A percentile compares a stretch with the other conserved stretches of the same genome.
Evolutionary conservation across 768 basidiomycete genomes (phyloP).

Genomic region (Chalciporus pseudorubinellus): DNA sequence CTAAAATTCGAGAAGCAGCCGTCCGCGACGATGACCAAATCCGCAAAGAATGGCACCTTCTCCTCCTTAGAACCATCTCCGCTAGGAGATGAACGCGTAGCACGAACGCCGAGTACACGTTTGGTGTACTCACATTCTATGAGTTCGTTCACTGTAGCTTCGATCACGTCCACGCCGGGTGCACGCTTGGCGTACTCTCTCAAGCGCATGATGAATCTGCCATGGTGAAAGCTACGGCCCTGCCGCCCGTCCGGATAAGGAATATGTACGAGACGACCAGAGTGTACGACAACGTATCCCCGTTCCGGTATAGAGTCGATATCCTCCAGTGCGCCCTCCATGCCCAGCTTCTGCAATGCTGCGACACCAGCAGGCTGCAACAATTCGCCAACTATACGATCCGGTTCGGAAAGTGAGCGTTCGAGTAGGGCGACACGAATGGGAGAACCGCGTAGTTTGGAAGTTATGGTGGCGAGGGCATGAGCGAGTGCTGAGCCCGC

Average conservation of each 20-base stretch:
- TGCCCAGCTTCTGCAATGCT: conserved; percentile 72
- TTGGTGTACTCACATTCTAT: conserved; percentile 53
- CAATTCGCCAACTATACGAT: conserved; percentile 96
- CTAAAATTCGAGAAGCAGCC: conserved; percentile 96
- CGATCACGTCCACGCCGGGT: conserved; percentile 71
- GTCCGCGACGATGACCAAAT: conserved; percentile 86
- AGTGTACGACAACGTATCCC: conserved; percentile 79
- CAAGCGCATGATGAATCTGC: conserved; percentile 79
- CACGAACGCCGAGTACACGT: conserved; percentile 65
- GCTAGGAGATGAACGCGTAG: conserved; percentile 42
- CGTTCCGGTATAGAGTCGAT: conserved; percentile 82
- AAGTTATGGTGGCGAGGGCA: conserved; percentile 63
- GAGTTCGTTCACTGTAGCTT: conserved; percentile 80
- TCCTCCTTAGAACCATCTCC: conserved; percentile 32
- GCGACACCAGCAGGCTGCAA: conserved; percentile 89
- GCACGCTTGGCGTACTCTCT: conserved; percentile 62
- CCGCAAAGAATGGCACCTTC: conserved; percentile 62
- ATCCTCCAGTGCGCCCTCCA: conserved; percentile 73
- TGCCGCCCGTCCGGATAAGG: conserved; percentile 76
- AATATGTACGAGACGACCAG: conserved; percentile 72
- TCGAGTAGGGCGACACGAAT: conserved; percentile 84
- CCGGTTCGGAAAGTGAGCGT: conserved; percentile 87
- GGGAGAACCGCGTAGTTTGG: conserved; percentile 43
- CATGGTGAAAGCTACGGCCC: conserved; percentile 93
- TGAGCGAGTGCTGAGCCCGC: conserved; percentile 87